These are phyloP conservation scores for Entophlyctis luteolus DNA, from an alignment of 192 early-diverging fungal genomes.

Conservation along the genomic window DNA sequence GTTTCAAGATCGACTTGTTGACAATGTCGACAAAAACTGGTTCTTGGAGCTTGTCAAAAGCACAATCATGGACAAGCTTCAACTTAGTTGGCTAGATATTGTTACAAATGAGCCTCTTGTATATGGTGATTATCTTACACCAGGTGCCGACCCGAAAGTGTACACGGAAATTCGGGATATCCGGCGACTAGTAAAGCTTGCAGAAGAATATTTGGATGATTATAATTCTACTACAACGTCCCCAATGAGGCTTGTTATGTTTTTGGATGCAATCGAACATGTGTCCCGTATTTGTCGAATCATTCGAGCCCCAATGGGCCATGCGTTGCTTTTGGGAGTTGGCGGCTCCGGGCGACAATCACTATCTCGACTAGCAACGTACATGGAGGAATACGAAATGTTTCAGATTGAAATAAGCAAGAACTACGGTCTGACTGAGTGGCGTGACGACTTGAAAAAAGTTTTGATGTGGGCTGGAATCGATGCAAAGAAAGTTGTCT, in stretches of 20 bases:
- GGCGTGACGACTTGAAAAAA: constrained; percentile 62
- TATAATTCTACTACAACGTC: constrained; percentile 57
- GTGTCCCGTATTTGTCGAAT: constrained; percentile 56
- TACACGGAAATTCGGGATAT: constrained; percentile 60
- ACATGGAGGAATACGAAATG: constrained; percentile 61
- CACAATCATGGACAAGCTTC: constrained; percentile 42
- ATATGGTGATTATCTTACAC: constrained; percentile 59
- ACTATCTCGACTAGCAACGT: constrained; percentile 50
- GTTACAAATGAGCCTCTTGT: constrained; percentile 53
- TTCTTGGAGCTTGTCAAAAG: constrained; percentile 47
- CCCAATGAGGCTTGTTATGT: constrained; percentile 63
- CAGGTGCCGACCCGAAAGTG: constrained; percentile 51
- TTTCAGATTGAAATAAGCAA: constrained; percentile 66
- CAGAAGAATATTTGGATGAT: constrained; percentile 61
- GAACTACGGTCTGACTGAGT: constrained; percentile 57
- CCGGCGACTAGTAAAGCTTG: constrained; percentile 50
- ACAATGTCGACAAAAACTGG: constrained; percentile 57
- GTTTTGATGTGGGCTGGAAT: constrained; percentile 53
- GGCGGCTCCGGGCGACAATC: constrained; percentile 62
- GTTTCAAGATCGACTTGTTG: constrained; percentile 59
- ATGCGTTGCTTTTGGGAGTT: constrained; percentile 56
- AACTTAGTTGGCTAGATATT: constrained; percentile 47
- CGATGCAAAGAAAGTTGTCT: constrained; percentile 57
- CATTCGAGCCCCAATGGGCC: constrained; percentile 54
- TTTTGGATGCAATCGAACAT: constrained; percentile 62